Evolutionary conservation across 176 grass and related monocot species (phyloP).

Genomic region (maize (Zea mays)): Zm-B73-REFERENCE-NAM-5.0 NC_050096.1:269210501-269211000

Average conservation of each 20-base stretch:
- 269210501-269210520: conserved; percentile 32
- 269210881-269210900: too few species aligned
- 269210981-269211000: too few species aligned
- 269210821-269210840: too few species aligned
- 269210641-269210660: conserved; percentile 30
- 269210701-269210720: conserved; percentile 22
- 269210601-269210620: conserved; percentile 58
- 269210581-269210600: conserved; percentile 72
- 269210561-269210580: conserved; percentile 67
- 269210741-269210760: conserved; percentile 15
- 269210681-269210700: neutral
- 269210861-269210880: too few species aligned
- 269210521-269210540: conserved; percentile 54
- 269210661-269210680: conserved; percentile 37
- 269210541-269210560: conserved; percentile 52
- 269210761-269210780: conserved; percentile 27
- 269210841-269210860: too few species aligned
- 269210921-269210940: too few species aligned
- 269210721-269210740: conserved; percentile 31
- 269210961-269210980: too few species aligned
- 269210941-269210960: too few species aligned
- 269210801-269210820: too few species aligned
- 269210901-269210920: too few species aligned
- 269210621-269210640: conserved; percentile 68
- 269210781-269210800: too few species aligned